These are phyloP conservation scores for Cubamyces sp. DNA, from an alignment of 768 basidiomycete genomes.

Conservation along the genomic window DNA sequence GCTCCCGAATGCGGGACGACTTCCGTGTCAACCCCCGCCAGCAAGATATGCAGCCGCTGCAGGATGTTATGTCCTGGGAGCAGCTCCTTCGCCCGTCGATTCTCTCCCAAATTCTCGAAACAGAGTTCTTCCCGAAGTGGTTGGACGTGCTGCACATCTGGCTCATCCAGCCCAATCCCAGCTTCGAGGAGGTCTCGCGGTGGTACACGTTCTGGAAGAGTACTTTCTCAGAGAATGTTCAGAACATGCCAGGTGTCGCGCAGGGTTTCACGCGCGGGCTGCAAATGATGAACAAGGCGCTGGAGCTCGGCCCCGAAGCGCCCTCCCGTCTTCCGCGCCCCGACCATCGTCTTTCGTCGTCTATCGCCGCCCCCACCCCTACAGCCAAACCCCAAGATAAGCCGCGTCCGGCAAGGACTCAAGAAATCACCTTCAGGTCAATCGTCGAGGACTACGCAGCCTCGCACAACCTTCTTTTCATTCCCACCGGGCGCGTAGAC, in stretches of 20 bases:
- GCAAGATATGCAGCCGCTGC: conserved; percentile 85
- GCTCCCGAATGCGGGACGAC: conserved; percentile 76
- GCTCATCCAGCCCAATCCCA: conserved; percentile 88
- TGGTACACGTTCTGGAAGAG: conserved; percentile 95
- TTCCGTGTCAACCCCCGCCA: conserved; percentile 90
- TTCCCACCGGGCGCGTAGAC: conserved; percentile 86
- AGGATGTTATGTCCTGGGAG: conserved; percentile 78
- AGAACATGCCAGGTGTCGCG: conserved; percentile 63
- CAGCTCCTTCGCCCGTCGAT: conserved; percentile 73
- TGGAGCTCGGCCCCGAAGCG: conserved; percentile 82
- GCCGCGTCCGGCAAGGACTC: conserved; percentile 54
- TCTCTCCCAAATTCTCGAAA: conserved; percentile 82
- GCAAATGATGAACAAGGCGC: conserved; percentile 93
- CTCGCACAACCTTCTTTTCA: conserved; percentile 83
- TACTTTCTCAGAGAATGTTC: conserved; percentile 72
- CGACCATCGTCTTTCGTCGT: conserved; percentile 46
- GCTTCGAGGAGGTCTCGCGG: conserved; percentile 88
- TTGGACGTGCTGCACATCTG: conserved; percentile 88
- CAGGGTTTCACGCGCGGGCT: conserved; percentile 87
- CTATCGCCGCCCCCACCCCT: conserved; percentile 30
- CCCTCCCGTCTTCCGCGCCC: conserved; percentile 69
- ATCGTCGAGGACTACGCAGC: conserved; percentile 93
- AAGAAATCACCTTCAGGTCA: conserved; percentile 90
- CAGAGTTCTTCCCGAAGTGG: conserved; percentile 98
- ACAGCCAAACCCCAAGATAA: conserved; percentile 41